Base-by-base conservation (phyloP, 1,139 yeast genomes). In the Geotrichum restrictum region DNA sequence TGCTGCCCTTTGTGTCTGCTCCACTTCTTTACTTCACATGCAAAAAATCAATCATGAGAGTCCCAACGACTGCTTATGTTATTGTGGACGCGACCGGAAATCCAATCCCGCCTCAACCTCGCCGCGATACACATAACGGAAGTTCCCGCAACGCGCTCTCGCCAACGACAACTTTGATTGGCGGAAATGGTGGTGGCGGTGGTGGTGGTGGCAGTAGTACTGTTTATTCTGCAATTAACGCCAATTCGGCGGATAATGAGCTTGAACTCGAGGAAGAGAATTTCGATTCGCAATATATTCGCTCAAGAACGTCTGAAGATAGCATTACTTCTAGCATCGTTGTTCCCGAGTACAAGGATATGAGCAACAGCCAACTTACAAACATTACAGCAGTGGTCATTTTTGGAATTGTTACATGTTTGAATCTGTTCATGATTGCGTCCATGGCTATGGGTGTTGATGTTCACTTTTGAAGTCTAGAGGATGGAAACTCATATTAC, bases 1-100 rank as follows among this genome's bases (percentile, higher is more conserved):
- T 93, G 53, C 74, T 93, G 54, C 98, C 98, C 1, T 81, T 89
- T 57, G 95, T 89, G 2, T 82, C 91, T 27, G 96, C 96, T 0
- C 98, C 98, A 7, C 72, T 91, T 59, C 81, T 91, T 45, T 85
- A 82, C 68, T 91, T 91, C 69, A 89, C 97, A 0, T 80, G 88
- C 57, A 79, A 80, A 50, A 83, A 81, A 60, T 71, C 78, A 46
- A 82, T 83, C 55, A 93, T 93, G 98, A 74, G 82, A 45, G 96
- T 88, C 5, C 67, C 69, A 1, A 56, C 59, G n/a, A 51, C 51
- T 32, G 44, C 60, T 3, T 45, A 56, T 21, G n/a, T 39, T 27
- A 43, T 43, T 27, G 47, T 43, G 11, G 47, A 43, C 27, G 21
- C 33, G 18, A 21, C 36, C n/a, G 47, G 47, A 6, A 29, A n/a